Evolutionary conservation across 208 protist species (phyloP).

Genomic region (Porcisia deanei): DNA sequence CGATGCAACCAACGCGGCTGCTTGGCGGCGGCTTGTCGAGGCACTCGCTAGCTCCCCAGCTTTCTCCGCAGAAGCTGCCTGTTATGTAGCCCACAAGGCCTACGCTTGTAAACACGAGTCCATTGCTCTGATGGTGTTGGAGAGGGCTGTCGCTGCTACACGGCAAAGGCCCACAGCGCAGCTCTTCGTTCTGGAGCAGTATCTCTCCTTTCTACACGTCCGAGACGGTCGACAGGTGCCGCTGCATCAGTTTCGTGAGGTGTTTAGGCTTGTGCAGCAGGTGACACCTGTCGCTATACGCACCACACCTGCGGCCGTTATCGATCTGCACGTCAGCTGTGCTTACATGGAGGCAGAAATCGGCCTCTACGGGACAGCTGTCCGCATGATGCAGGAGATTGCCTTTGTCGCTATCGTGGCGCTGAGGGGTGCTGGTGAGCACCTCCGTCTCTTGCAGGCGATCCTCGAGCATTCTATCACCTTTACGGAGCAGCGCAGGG

Average conservation of each 20-base stretch:
- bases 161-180: slow-evolving; percentile 33
- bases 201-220: slow-evolving; percentile 58
- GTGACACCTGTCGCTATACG: slow-evolving; percentile 34
- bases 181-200: slow-evolving; percentile 65
- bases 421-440: slow-evolving; percentile 11
- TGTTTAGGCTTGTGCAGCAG: slow-evolving; percentile 49
- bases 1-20: slow-evolving; percentile 9
- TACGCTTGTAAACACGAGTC: slow-evolving; percentile 28
- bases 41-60: slow-evolving; percentile 30
- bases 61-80: slow-evolving; percentile 62
- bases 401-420: slow-evolving; percentile 24
- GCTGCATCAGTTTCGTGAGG: slow-evolving; percentile 71
- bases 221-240: slow-evolving; percentile 31
- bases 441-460: slow-evolving; percentile 42
- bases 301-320: slow-evolving; percentile 31
- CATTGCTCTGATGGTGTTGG: slow-evolving; percentile 39
- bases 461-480: slow-evolving; percentile 59
- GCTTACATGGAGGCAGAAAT: slow-evolving; percentile 52
- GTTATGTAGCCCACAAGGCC: slow-evolving; percentile 49
- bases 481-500: slow-evolving; percentile 42
- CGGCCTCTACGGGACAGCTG: slow-evolving; percentile 59
- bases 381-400: slow-evolving; percentile 39
- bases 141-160: slow-evolving; percentile 43
- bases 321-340: slow-evolving; percentile 65
- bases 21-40: slow-evolving; percentile 23